Base-by-base conservation (phyloP, 305 asterid species). In the Plantago lanceolata region DNA sequence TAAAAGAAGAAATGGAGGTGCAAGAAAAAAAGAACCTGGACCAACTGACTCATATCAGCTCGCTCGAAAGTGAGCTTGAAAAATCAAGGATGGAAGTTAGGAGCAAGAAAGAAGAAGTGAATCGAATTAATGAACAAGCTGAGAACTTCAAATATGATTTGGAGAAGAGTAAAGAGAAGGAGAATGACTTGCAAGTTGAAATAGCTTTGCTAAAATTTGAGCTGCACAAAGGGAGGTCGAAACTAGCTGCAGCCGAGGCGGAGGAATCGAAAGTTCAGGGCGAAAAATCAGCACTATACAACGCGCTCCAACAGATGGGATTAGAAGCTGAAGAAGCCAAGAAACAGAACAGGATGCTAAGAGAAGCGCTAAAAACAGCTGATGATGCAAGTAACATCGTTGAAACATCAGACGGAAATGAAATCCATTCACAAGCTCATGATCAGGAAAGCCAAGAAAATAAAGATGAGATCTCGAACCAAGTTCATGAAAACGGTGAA, bases 271-370 rank as follows among this genome's bases (percentile, higher is more conserved):
- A 77, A 48, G 81, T 79, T 6, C 81, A 78, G 73, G 19, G 72
- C 29, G 92, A 88, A 43, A 81, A 77, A 52, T 48, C 81, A 0
- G 86, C 77, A 0, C 58, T 82, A 0, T 79, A 80, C 62, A 75
- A 61, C 7, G 91, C 85, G 5, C 76, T 83, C 28, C 87, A 88
- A 50, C 84, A 81, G 61, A 70, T 82, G 69, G 86, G 85, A 31
- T 0, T 71, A 6, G 86, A 80, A 59, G 81, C 82, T 0, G 87
- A 79, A 50, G 87, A 83, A 28, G 74, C 67, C 19, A 81, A 79
- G 68, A 72, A 48, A 13, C 83, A 80, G 63, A 82, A 71, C 48
- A 63, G 63, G 57, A 40, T 8, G 18, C 58, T 80, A 14, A 76
- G 75, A 70, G 82, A 73, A 69, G 43, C 70, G 15, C 8, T 29